A percentile compares a stretch with the other conserved stretches of the same genome.
Evolutionary conservation across 2,329 filamentous ascomycete species (phyloP).

Genomic region (Ampelomyces quisqualis): DNA sequence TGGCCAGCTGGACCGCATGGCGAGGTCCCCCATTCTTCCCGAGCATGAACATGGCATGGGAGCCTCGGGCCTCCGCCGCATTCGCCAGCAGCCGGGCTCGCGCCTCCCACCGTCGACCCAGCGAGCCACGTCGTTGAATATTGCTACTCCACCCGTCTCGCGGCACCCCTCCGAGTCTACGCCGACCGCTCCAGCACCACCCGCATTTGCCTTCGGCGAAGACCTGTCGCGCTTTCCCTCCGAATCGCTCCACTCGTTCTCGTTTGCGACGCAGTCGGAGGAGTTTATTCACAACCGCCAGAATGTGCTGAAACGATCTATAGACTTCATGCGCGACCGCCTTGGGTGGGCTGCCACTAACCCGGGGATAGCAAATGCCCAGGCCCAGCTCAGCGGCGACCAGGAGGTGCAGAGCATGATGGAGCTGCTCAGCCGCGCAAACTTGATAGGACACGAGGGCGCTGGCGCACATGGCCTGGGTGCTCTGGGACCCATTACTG

Average conservation of each 20-base stretch:
- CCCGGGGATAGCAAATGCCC: conserved; percentile 76
- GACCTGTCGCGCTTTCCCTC: conserved; percentile 90
- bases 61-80: conserved; percentile 83
- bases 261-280: conserved; percentile 92
- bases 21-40: conserved; percentile 77
- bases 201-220: conserved; percentile 70
- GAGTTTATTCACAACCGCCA: conserved; percentile 89
- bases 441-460: conserved; percentile 71
- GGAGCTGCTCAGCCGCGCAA: conserved; percentile 79
- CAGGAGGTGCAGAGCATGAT: conserved; percentile 87
- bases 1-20: conserved; percentile 65
- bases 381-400: conserved; percentile 79
- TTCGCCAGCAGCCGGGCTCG: conserved; percentile 80
- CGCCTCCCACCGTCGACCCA: conserved; percentile 54
- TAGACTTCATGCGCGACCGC: conserved; percentile 95
- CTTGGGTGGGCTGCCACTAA: conserved; percentile 77
- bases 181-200: conserved; percentile 67
- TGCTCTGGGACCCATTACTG: conserved; percentile 68
- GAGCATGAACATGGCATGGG: conserved; percentile 88
- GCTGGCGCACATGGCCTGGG: conserved; percentile 53
- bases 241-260: conserved; percentile 97
- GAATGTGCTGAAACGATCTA: conserved; percentile 86
- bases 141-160: conserved; percentile 59
- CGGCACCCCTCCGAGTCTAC: conserved; percentile 51
- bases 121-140: conserved; percentile 69